Evolutionary conservation across 768 basidiomycete genomes (phyloP).

Genomic region (Lactarius evosmus): DNA sequence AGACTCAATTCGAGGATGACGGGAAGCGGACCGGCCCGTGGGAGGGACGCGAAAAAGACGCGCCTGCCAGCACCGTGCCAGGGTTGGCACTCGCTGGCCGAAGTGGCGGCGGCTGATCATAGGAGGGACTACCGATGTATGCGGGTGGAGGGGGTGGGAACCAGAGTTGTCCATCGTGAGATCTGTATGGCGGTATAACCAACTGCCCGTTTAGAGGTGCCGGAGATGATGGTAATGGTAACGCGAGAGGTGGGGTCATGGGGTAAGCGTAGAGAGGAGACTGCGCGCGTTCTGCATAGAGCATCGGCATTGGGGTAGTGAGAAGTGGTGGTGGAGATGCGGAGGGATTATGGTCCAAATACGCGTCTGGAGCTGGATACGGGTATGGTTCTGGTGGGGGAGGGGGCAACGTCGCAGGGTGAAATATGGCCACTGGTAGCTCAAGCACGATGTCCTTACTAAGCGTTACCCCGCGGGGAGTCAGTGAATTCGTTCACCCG

Average conservation of each 20-base stretch:
- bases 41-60: too few relatives aligned
- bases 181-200: constrained; percentile 30
- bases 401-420: constrained; percentile 58
- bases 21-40: too few relatives aligned
- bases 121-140: constrained; percentile 27
- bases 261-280: constrained; percentile 38
- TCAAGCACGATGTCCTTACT: constrained; percentile 71
- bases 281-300: constrained; percentile 31
- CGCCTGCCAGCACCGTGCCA: constrained; percentile 36
- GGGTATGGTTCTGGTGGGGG: constrained; percentile 29
- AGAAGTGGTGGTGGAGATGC: constrained; percentile 25
- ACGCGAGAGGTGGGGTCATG: constrained; percentile 22
- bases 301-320: constrained; percentile 24
- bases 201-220: constrained; percentile 35
- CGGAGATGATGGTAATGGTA: constrained; percentile 38
- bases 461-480: constrained; percentile 13
- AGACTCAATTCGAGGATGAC: too few relatives aligned
- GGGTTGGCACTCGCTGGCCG: constrained; percentile 51
- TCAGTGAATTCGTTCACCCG: background rate
- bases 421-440: constrained; percentile 61
- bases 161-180: constrained; percentile 34
- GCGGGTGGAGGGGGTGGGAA: constrained; percentile 29
- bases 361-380: constrained; percentile 10
- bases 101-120: constrained; percentile 37
- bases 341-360: constrained; percentile 21